Base-by-base conservation (phyloP, 768 basidiomycete species). In the Asterophora parasitica region DNA sequence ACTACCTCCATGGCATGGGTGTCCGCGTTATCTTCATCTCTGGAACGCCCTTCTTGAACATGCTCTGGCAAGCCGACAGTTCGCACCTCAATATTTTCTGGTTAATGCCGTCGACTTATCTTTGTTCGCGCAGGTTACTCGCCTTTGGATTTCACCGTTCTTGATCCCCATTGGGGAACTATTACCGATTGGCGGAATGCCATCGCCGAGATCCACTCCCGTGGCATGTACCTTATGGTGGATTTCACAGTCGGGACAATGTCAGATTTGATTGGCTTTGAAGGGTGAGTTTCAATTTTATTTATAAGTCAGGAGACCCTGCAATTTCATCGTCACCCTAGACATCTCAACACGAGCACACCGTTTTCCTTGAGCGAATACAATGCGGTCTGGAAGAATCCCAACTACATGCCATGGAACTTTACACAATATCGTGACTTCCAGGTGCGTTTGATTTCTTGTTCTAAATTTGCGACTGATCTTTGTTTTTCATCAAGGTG, bases 31-130 rank as follows among this genome's bases (percentile, higher is more conserved):
- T 96, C 57, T 96, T 91, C 70, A 87, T 95, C 63, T 91, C 93
- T 17, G 93, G 93, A 44, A 96, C 93, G 1, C 82, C 85, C 44
- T 96, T 92, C 66, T 52, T 96, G 52, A 95, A 95, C 76, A 93
- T 93, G 92, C 67, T 91, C n/a, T 95, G 92, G 92, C 86, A 93
- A 61, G 87, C 91, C 3, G 92, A 95, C 77, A 92, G 92, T 93
- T 45, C 61, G 91, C 79, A 45, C 11, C 7, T 3, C 9, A 33
- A 32, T 23, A 44, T 20, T 4, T 5, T 54, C 48, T 47, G 23
- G 39, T 33, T 31, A 8, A 37, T 30, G 20, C 31, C 12, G 12
- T 2, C 0, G 42, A 40, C 51, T 48, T 28, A 54, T 54, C 46
- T 50, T 42, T 40, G 28, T 50, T 52, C 49, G 28, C 58, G 16